Evolutionary conservation across 1,139 yeast genomes (phyloP).

Genomic region (Candida labiduridarum): DNA sequence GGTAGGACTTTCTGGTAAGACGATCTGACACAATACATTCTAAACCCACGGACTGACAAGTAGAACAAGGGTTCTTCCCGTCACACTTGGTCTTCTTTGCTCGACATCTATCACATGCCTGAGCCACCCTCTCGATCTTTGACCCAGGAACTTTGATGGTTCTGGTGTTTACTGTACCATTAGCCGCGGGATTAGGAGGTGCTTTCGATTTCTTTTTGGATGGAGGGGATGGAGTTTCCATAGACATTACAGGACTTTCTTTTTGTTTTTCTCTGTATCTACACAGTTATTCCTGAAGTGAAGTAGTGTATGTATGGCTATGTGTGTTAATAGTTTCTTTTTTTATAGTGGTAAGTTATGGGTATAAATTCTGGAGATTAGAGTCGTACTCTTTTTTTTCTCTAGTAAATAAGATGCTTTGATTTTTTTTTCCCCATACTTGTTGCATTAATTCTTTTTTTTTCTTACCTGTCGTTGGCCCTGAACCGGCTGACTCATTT

Average conservation of each 20-base stretch:
- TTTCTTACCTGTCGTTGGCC: not conserved
- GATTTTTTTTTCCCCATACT: not conserved
- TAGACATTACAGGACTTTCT: not conserved
- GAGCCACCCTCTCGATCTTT: slow-evolving; percentile 63
- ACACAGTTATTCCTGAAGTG: not conserved
- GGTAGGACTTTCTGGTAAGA: slow-evolving; percentile 46
- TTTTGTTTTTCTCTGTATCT: not conserved
- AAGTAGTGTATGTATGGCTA: not conserved
- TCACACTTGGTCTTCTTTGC: slow-evolving; percentile 79
- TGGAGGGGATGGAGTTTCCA: slow-evolving; percentile 1
- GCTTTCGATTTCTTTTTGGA: slow-evolving; percentile 18
- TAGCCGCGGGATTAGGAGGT: slow-evolving; percentile 14
- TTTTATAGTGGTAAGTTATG: not conserved
- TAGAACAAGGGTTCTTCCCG: slow-evolving; percentile 58
- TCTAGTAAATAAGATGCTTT: not conserved
- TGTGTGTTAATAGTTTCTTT: not conserved
- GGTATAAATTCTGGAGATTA: not conserved
- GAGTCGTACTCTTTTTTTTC: not conserved
- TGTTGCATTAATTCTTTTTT: not conserved
- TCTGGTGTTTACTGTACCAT: slow-evolving; percentile 33
- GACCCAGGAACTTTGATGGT: slow-evolving; percentile 68
- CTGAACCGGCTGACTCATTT: slow-evolving; percentile 6
- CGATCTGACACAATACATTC: slow-evolving; percentile 51
- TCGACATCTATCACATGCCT: slow-evolving; percentile 86
- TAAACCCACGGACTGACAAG: slow-evolving; percentile 46